These are phyloP conservation scores for Asterophora parasitica DNA, from an alignment of 768 basidiomycete species.

Conservation along the genomic window DNA sequence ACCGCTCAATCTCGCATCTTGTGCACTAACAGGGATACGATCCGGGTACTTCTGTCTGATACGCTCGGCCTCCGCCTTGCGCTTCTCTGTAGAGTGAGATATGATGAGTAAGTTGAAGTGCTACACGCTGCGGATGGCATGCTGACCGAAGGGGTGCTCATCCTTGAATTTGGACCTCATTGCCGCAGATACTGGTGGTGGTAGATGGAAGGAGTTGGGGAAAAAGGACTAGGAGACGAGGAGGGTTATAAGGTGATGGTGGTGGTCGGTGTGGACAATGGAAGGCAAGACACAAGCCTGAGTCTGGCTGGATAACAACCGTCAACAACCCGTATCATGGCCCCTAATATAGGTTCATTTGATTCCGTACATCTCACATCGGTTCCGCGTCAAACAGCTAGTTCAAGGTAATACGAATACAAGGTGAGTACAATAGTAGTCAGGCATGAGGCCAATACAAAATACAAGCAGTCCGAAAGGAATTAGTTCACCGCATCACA, in stretches of 20 bases:
- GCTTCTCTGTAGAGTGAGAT: slow-evolving; percentile 69
- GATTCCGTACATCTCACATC: slow-evolving; percentile 2
- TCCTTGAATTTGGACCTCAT: slow-evolving; percentile 99
- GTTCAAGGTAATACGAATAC: too few species aligned
- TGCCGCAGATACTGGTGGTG: slow-evolving; percentile 16
- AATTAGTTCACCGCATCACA: neutral
- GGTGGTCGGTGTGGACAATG: slow-evolving; percentile 23
- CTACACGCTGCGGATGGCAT: slow-evolving; percentile 19
- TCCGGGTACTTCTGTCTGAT: slow-evolving; percentile 99
- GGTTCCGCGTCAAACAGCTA: neutral
- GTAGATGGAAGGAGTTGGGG: slow-evolving; percentile 1
- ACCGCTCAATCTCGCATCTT: slow-evolving; percentile 1
- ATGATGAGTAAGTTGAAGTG: slow-evolving; percentile 29
- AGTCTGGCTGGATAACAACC: slow-evolving; percentile 21
- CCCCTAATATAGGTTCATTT: slow-evolving; percentile 3
- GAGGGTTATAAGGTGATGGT: slow-evolving; percentile 20
- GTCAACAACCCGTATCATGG: slow-evolving; percentile 17
- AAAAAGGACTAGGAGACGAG: slow-evolving; percentile 7
- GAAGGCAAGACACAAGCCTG: slow-evolving; percentile 38
- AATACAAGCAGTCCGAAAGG: neutral
- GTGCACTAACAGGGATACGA: slow-evolving; percentile 83
- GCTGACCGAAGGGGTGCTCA: slow-evolving; percentile 95
- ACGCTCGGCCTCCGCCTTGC: slow-evolving; percentile 98
- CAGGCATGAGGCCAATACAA: too few species aligned
- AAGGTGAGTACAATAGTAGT: too few species aligned